phyloP scores from a whole-genome alignment of 2,329 filamentous ascomycete species.

The Clonostachys solani region DNA sequence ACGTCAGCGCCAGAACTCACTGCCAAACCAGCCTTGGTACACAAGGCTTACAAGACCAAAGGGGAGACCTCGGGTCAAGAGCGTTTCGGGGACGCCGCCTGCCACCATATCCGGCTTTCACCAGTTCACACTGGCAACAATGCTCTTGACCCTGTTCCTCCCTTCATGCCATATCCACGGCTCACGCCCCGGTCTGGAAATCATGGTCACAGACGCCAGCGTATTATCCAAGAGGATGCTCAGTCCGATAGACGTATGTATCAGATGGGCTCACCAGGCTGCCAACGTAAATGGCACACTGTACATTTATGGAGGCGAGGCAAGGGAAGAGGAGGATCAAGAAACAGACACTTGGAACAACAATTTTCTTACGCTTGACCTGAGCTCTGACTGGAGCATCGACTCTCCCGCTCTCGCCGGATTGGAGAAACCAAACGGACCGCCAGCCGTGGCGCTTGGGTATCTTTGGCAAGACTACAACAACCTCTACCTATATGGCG shows the following conservation, averaged over 20 bases:
- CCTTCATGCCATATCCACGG: constrained; percentile 39
- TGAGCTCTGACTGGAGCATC: constrained; percentile 69
- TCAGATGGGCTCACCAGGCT: constrained; percentile 64
- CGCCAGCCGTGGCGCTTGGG: constrained; percentile 68
- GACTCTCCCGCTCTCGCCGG: constrained; percentile 58
- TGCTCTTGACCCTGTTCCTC: constrained; percentile 46
- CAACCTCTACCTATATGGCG: constrained; percentile 70
- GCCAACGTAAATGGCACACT: constrained; percentile 70
- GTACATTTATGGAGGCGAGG: constrained; percentile 72
- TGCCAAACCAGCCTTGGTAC: constrained; percentile 32
- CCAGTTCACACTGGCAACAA: constrained; percentile 39
- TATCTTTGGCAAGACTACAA: constrained; percentile 71
- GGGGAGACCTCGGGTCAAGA: constrained; percentile 35
- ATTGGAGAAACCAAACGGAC: constrained; percentile 61
- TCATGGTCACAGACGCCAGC: constrained; percentile 43
- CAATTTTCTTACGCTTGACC: constrained; percentile 66
- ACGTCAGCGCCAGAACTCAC: constrained; percentile 7
- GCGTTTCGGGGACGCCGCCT: constrained; percentile 36
- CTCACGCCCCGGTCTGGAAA: constrained; percentile 27
- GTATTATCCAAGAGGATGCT: constrained; percentile 23
- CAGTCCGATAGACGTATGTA: constrained; percentile 45
- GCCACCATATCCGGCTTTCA: constrained; percentile 33
- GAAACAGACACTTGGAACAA: constrained; percentile 70
- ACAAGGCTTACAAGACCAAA: constrained; percentile 30
- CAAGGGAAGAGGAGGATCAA: constrained; percentile 53